Percentiles rank a stretch among this genome's conserved stretches.
Evolutionary conservation across 352 stramenopile genomes (phyloP).

Genomic region (Vaucheria bursata): DNA sequence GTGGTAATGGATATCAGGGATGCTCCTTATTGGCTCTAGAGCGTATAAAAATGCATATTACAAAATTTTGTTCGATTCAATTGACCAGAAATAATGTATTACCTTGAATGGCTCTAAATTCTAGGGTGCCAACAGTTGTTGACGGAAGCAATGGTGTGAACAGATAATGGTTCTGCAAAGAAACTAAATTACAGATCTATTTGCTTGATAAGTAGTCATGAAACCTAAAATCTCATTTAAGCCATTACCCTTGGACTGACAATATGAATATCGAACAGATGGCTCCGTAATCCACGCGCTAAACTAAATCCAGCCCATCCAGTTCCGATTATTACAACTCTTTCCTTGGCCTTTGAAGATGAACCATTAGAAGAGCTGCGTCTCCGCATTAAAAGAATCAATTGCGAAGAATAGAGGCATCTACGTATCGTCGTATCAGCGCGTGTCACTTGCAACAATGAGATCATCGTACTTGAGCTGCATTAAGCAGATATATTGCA

Average conservation of each 20-base stretch:
- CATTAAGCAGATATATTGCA: too few species aligned
- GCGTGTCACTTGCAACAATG: too few species aligned
- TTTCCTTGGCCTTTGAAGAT: too few species aligned
- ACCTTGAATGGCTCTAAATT: constrained; percentile 71
- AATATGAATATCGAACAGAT: constrained; percentile 53
- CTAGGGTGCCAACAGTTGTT: constrained; percentile 85
- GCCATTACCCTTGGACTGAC: constrained; percentile 51
- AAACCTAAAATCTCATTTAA: neutral
- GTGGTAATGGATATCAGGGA: constrained; percentile 57
- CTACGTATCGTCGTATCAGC: too few species aligned
- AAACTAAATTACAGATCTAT: constrained; percentile 39
- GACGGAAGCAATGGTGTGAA: constrained; percentile 92
- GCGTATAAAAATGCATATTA: neutral
- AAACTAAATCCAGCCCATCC: neutral
- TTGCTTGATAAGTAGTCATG: neutral
- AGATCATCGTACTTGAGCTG: too few species aligned
- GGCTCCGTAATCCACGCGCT: constrained; percentile 54
- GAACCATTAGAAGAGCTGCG: too few species aligned
- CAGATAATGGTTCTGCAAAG: constrained; percentile 78
- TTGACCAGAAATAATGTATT: neutral
- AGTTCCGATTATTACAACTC: too few species aligned
- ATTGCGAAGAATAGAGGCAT: too few species aligned
- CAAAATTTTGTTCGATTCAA: neutral
- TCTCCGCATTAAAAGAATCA: too few species aligned
- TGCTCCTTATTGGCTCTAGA: constrained; percentile 77